These are phyloP conservation scores for Neopestalotiopsis sp. DNA, from an alignment of 2,329 filamentous ascomycete species.

Conservation along the genomic window DNA sequence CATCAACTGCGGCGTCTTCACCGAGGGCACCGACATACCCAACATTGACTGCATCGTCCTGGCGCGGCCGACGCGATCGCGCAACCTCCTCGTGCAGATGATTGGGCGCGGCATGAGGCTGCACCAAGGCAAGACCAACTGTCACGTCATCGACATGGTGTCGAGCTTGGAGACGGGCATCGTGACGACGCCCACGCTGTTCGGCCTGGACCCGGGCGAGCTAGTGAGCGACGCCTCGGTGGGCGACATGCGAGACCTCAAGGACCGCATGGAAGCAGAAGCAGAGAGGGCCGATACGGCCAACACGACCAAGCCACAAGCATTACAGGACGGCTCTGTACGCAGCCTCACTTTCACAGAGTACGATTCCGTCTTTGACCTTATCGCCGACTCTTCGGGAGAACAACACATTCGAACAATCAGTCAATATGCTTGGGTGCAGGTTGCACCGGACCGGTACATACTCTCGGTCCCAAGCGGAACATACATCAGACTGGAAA, in stretches of 20 bases:
- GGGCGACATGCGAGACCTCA: constrained; percentile 63
- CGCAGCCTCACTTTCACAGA: constrained; percentile 78
- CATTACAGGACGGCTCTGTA: constrained; percentile 4
- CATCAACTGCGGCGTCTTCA: constrained; percentile 95
- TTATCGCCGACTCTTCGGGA: constrained; percentile 80
- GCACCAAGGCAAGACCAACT: constrained; percentile 80
- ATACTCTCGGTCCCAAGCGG: constrained; percentile 71
- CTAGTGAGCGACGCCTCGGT: constrained; percentile 71
- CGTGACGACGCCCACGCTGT: constrained; percentile 87
- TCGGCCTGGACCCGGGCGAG: constrained; percentile 86
- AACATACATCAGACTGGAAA: constrained; percentile 63
- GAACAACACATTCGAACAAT: constrained; percentile 80
- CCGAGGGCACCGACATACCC: constrained; percentile 96
- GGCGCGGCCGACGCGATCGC: constrained; percentile 85
- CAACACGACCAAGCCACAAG: constrained; percentile 16
- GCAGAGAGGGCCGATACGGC: constrained; percentile 37
- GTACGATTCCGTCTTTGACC: constrained; percentile 89
- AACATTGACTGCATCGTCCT: constrained; percentile 94
- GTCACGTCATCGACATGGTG: constrained; percentile 96
- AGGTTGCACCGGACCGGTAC: constrained; percentile 72
- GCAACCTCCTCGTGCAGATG: constrained; percentile 97
- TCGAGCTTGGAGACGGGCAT: constrained; percentile 83
- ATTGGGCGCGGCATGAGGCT: constrained; percentile 92
- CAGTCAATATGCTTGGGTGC: constrained; percentile 83
- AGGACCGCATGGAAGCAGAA: constrained; percentile 51